Evolutionary conservation across 495 filamentous ascomycete species (phyloP), one percentile per base, ranked within the genome.

Genomic region (Podospora sp.): DNA sequence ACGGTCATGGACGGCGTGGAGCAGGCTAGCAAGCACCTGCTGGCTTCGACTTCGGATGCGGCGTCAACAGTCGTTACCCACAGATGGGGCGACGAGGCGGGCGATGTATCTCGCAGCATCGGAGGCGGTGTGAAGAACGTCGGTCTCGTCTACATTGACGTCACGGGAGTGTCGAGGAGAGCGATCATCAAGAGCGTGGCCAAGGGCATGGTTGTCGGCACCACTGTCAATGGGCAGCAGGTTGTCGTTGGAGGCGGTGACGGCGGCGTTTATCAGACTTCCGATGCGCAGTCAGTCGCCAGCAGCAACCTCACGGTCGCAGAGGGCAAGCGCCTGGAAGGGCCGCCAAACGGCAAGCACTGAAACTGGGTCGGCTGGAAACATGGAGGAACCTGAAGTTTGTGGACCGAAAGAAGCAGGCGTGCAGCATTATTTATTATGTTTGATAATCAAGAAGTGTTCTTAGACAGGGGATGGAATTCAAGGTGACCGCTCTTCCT

Each of bases 131-230:
- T 97, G 69, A 96, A 91, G 81, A 98, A 98, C 71, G 96, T 98
- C 51, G 94, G 93, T 4, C 81, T 99, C 46, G 95, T 99, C n/a
- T 99, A 99, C 73, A 94, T 99, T 50, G 95, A 99, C 73, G 96
- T 94, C 7, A 88, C 92, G 0, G 95, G 95, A 5, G 96, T 99
- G 5, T 94, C 90, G 58, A 83, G 95, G 14, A 84, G 90, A 67
- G 96, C 96, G 0, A 85, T 99, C 60, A 86, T 99, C 68, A 99
- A 96, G 81, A 83, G 85, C 64, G 95, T 99, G 6, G 95, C 96
- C 22, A 97, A 96, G 80, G 95, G 96, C n/a, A 97, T 97, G 94
- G 92, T 98, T 0, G 91, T 99, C 20, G 95, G 95, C 18, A 88
- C 87, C 57, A 94, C 97, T 69, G 84, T 84, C 25, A 92, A 91